Evolutionary conservation across 768 basidiomycete species (phyloP), one percentile per base, ranked within the genome.

Genomic region (Scleroderma citrinum): DNA sequence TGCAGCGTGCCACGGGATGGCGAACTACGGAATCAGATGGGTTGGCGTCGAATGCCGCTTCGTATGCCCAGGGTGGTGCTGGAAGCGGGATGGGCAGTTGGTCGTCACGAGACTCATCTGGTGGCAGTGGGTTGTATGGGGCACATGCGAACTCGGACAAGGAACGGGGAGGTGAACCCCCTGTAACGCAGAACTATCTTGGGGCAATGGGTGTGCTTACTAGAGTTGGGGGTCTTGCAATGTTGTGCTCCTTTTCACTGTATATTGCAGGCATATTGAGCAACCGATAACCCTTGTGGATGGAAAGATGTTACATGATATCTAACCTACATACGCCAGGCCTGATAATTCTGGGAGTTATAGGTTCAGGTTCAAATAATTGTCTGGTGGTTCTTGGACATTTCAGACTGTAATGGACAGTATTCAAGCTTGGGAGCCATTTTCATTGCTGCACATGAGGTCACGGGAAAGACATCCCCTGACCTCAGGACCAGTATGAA

Each of bases 1-100:
- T 52, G 14, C 51, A 52, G 35, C 47, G 51, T 5, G 48, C 51
- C 16, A 52, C 51, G 1, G 51, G 51, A 20, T 44, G 43, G 43
- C n/a, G 21, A 20, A 8, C 29, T 32, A 26, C 43, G 10, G 43
- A 32, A 32, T 32, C 30, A 11, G n/a, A 3, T 44, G 38, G n/a
- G n/a, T n/a, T 12, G 13, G n/a, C 12, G 13, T 29, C 24, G 13
- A 17, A 23, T 13, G 23, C 40, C 2, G 14, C 40, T 8, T 42
- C 24, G 24, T 23, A 42, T 26, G 40, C 23, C n/a, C 40, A n/a
- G 13, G 16, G 40, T 42, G 24, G 14, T 14, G n/a, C 40, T 8
- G 23, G 40, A n/a, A 26, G n/a, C n/a, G n/a, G n/a, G n/a, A n/a
- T n/a, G n/a, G n/a, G n/a, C n/a, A n/a, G 14, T 42, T 4, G 24